Evolutionary conservation across 2,329 filamentous ascomycete genomes (phyloP), one percentile per base, ranked within the genome.

Genomic region (Aspergillus piperis): DNA sequence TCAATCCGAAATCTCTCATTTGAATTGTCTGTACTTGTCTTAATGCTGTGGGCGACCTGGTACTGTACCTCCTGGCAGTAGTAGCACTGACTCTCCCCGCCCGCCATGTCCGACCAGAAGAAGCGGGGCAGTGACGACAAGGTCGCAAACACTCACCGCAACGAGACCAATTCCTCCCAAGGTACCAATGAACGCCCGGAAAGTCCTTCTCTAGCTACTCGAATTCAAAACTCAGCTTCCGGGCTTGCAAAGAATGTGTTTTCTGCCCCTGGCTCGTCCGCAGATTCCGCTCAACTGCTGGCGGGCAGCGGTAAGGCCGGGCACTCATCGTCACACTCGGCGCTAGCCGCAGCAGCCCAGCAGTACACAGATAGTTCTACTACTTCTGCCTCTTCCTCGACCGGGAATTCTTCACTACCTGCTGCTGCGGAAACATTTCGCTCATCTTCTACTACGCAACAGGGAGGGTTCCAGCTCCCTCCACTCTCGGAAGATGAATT

Each of bases 161-260:
- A 52, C 42, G 50, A 60, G 27, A 19, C 50, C 49, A 60, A 63
- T 21, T 30, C 36, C 30, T 27, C 51, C 25, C 50, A 36, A 27
- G 48, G 59, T 23, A 25, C 54, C 19, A 54, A 58, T 32, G 51
- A 57, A 23, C 50, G 64, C 38, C 62, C 67, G 62, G 57, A 61
- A 23, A 51, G 57, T 17, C 62, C 61, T 19, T 74, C 71, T 15
- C 58, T 77, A 15, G 53, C 71, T 15, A 56, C 44, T 54, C 67
- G 68, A 25, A 71, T 73, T 44, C 70, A 73, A 56, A 66, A 68
- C 52, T 79, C 77, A 25, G 77, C 77, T 30, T 69, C 66, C 11
- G 68, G 70, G 0, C 70, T 79, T 30, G 64, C 75, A 21, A 68
- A 69, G 21, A 71, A 70, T 62, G 65, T 70, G n/a, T 71, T 79